Evolutionary conservation across 1,284 basidiomycete genomes (phyloP).

Genomic region (Cystobasidiaceae sp.): DNA sequence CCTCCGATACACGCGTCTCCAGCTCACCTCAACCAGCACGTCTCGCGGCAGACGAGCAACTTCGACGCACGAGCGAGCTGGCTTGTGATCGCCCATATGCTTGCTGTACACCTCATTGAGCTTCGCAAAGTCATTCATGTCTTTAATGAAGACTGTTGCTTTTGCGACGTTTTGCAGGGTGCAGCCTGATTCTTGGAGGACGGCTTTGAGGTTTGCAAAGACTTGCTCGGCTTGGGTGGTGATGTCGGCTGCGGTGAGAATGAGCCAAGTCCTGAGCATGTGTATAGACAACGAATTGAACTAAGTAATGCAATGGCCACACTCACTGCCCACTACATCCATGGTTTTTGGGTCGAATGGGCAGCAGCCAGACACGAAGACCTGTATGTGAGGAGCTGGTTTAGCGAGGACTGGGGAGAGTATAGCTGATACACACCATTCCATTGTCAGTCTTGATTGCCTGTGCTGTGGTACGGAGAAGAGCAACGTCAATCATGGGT

Average conservation of each 20-base stretch:
- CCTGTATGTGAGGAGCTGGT: conserved; percentile 63
- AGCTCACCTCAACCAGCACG: conserved; percentile 71
- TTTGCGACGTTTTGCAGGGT: conserved; percentile 72
- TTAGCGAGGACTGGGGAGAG: conserved; percentile 58
- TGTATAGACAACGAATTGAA: not conserved
- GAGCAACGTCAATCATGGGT: conserved; percentile 55
- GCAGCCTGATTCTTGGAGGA: conserved; percentile 76
- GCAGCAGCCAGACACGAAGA: conserved; percentile 86
- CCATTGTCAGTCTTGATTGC: conserved; percentile 14
- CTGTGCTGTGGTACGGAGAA: conserved; percentile 45
- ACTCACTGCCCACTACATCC: conserved; percentile 58
- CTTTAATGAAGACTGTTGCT: conserved; percentile 87
- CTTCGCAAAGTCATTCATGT: conserved; percentile 81
- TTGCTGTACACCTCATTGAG: conserved; percentile 61
- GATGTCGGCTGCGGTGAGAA: conserved; percentile 55
- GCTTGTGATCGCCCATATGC: conserved; percentile 76
- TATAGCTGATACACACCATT: not conserved
- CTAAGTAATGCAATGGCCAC: not conserved
- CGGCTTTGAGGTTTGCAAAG: conserved; percentile 74
- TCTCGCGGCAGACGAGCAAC: conserved; percentile 69
- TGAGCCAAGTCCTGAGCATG: not conserved
- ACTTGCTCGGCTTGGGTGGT: conserved; percentile 80
- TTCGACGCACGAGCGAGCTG: conserved; percentile 83
- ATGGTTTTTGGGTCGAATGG: conserved; percentile 71
- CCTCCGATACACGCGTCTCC: not conserved